Percentiles rank a stretch among this genome's conserved stretches.
phyloP scores from a whole-genome alignment of 306 rosid species.

The Argentina anserina region DNA sequence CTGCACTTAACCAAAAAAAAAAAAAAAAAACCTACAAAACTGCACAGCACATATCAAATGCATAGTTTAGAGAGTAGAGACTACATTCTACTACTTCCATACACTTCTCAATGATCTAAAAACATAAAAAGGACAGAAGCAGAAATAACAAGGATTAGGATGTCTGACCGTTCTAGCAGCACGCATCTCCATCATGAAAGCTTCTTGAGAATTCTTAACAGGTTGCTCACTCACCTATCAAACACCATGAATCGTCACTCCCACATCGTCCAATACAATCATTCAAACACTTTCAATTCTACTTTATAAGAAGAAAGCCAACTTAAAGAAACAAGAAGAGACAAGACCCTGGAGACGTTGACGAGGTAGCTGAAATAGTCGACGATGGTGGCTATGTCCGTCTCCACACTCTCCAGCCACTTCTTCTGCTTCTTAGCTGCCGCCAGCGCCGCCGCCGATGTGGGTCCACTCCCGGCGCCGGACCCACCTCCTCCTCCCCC shows the following conservation, averaged over 20 bases:
- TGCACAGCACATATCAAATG: background rate
- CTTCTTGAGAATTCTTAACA: constrained; percentile 86
- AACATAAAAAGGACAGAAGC: background rate
- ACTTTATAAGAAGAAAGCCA: background rate
- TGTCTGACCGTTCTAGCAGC: constrained; percentile 75
- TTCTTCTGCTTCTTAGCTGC: constrained; percentile 86
- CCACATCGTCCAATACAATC: too few species aligned
- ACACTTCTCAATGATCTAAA: background rate
- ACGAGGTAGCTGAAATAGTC: constrained; percentile 90
- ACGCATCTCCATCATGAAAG: constrained; percentile 93
- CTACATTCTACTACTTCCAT: background rate
- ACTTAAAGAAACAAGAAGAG: background rate
- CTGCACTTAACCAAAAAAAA: too few species aligned
- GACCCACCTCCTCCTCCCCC: constrained; percentile 22
- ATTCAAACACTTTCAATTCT: background rate
- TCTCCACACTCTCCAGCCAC: constrained; percentile 59
- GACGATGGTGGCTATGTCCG: constrained; percentile 63
- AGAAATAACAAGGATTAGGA: background rate
- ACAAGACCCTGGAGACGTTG: constrained; percentile 65
- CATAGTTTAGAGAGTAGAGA: too few species aligned
- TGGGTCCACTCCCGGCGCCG: constrained; percentile 27
- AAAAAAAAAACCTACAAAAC: too few species aligned
- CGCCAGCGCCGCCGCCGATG: constrained; percentile 29
- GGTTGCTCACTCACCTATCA: constrained; percentile 77
- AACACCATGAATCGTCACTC: background rate